Evolutionary conservation across 441 rosid genomes (phyloP).

Genomic region (Croton laevigatus): DNA sequence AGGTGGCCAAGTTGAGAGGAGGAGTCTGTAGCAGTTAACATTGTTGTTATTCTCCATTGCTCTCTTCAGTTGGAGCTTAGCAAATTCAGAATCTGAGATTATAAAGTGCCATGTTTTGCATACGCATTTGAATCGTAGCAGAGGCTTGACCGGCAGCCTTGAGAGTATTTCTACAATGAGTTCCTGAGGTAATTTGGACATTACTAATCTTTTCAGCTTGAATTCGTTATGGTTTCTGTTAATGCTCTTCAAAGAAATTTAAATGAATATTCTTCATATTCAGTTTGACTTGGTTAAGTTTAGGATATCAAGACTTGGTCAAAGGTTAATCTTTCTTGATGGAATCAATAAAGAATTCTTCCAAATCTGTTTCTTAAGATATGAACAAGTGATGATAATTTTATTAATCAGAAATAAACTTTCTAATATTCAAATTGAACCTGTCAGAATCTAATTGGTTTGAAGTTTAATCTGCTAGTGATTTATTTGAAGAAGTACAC

Average conservation of each 20-base stretch:
- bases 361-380: background rate
- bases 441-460: background rate
- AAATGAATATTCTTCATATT: background rate
- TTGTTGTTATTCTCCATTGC: background rate
- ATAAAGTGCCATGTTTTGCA: constrained; percentile 12
- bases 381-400: background rate
- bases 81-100: constrained; percentile 18
- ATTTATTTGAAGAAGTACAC: background rate
- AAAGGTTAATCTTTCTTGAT: background rate
- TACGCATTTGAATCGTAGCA: constrained; percentile 15
- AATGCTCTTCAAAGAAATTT: background rate
- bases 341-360: background rate
- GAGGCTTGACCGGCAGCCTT: constrained; percentile 13
- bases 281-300: background rate
- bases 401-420: background rate
- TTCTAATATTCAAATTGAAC: too few species aligned
- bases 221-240: background rate
- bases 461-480: background rate
- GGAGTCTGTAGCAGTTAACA: constrained; percentile 1
- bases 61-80: constrained; percentile 11
- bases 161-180: constrained; percentile 10
- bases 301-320: background rate
- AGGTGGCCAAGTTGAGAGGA: constrained; percentile 8
- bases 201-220: background rate
- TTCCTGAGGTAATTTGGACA: constrained; percentile 5